Evolutionary conservation across 495 filamentous ascomycete species (phyloP).

Genomic region (Aspergillus biplanus): DNA sequence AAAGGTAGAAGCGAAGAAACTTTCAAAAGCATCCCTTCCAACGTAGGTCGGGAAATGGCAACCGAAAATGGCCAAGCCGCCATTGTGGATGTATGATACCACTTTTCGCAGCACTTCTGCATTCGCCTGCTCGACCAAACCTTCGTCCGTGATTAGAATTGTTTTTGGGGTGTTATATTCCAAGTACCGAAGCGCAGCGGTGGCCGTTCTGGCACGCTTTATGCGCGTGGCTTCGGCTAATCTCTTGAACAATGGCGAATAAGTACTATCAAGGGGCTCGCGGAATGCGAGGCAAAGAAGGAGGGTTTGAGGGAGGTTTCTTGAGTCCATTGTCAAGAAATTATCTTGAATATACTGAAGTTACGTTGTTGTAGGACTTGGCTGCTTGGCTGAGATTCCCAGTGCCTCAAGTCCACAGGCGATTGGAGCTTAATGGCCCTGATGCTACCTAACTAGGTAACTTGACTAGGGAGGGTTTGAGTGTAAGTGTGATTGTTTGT

Average conservation of each 20-base stretch:
- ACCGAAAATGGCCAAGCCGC: conserved; percentile 34
- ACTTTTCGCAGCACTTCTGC: conserved; percentile 20
- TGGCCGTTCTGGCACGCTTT: conserved; percentile 23
- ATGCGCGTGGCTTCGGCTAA: conserved; percentile 13
- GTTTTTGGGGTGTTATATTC: conserved; percentile 17
- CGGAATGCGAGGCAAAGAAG: too few species aligned
- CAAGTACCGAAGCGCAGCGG: conserved; percentile 14
- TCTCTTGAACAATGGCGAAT: neutral
- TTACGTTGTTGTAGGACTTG: too few species aligned
- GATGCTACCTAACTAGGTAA: too few species aligned
- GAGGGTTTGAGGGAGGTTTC: too few species aligned
- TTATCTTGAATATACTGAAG: too few species aligned
- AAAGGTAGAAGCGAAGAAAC: conserved; percentile 29
- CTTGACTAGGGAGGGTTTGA: too few species aligned
- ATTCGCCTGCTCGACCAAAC: conserved; percentile 17
- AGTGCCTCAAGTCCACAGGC: too few species aligned
- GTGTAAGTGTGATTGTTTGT: too few species aligned
- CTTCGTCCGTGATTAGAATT: conserved; percentile 29
- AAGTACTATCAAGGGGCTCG: too few species aligned
- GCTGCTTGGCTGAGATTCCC: too few species aligned
- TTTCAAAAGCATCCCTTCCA: conserved; percentile 22
- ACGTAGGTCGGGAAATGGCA: conserved; percentile 35
- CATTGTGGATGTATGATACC: conserved; percentile 23
- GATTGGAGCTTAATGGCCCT: too few species aligned
- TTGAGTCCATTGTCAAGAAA: too few species aligned